Percentiles rank a stretch among this genome's conserved stretches.
Conservation (phyloP, 2,329 filamentous ascomycete species). For the Penicillium sp. region DNA sequence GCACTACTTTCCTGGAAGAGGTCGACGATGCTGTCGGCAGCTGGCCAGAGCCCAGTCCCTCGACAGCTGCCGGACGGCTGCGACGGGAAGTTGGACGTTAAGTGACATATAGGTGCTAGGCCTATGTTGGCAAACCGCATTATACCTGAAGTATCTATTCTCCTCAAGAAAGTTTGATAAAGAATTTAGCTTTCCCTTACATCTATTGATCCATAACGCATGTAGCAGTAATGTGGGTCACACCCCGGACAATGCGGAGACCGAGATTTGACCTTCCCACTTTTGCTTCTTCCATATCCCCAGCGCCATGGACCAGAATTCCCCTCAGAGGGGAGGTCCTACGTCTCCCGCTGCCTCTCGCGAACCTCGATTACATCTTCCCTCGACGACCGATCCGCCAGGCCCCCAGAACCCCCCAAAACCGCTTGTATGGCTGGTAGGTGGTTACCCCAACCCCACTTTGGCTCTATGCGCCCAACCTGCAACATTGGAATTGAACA, state of each 20-base stretch:
- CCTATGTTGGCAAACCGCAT: neutral
- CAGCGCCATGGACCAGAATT: constrained; percentile 28
- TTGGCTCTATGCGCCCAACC: neutral
- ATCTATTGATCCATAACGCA: neutral
- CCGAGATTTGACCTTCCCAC: constrained; percentile 4
- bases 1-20: constrained; percentile 83
- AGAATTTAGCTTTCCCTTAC: neutral
- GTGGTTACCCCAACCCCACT: constrained; percentile 32
- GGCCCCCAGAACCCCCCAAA: constrained; percentile 67
- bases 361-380: constrained; percentile 61
- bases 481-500: neutral
- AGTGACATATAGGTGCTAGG: constrained; percentile 12
- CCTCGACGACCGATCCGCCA: constrained; percentile 83
- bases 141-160: neutral
- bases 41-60: constrained; percentile 72
- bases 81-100: constrained; percentile 61
- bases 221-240: constrained; percentile 7
- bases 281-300: constrained; percentile 4
- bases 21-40: constrained; percentile 82
- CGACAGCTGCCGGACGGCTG: constrained; percentile 63
- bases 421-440: constrained; percentile 85
- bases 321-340: constrained; percentile 25
- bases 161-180: neutral
- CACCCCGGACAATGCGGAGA: constrained; percentile 30
- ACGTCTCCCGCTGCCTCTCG: constrained; percentile 29